phyloP scores from a whole-genome alignment of 176 grass and related monocot genomes.

The Aegilops sharonensis region DNA sequence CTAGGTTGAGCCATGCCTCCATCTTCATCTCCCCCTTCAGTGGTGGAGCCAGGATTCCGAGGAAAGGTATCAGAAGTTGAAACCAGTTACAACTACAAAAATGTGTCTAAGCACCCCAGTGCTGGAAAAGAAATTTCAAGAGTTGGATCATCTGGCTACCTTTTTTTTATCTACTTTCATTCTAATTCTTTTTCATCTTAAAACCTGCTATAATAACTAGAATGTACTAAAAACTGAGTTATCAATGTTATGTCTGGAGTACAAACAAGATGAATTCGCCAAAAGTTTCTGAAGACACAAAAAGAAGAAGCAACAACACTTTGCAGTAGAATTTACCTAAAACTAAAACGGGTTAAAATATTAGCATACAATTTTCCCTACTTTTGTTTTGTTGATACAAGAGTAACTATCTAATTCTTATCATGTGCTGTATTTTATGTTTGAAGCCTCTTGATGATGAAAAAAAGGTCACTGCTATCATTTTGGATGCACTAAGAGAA shows the following conservation, averaged over 20 bases:
- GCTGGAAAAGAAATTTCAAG: not conserved
- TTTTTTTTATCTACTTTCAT: not conserved
- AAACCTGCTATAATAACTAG: not conserved
- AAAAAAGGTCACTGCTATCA: constrained; percentile 79
- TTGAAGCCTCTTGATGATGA: constrained; percentile 94
- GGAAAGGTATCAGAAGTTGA: not conserved
- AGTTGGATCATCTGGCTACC: not conserved
- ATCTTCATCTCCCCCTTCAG: not conserved
- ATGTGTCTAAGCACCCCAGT: not conserved
- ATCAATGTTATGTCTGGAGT: not conserved
- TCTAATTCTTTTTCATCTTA: not conserved
- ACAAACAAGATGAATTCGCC: not conserved
- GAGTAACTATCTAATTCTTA: constrained; percentile 29
- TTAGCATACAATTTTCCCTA: not conserved
- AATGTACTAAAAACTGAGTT: not conserved
- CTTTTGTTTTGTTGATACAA: constrained; percentile 1
- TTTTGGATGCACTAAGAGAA: constrained; percentile 86
- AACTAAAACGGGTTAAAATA: not conserved
- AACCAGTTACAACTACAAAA: not conserved
- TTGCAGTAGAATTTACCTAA: not conserved
- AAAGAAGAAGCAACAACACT: not conserved
- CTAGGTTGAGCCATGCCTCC: not conserved
- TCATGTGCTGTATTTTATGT: constrained; percentile 30
- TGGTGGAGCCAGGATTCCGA: not conserved
- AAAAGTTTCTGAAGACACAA: not conserved